These are phyloP conservation scores for Solidago caesia DNA, from an alignment of 129 eudicot genomes.

Conservation along the genomic window DNA sequence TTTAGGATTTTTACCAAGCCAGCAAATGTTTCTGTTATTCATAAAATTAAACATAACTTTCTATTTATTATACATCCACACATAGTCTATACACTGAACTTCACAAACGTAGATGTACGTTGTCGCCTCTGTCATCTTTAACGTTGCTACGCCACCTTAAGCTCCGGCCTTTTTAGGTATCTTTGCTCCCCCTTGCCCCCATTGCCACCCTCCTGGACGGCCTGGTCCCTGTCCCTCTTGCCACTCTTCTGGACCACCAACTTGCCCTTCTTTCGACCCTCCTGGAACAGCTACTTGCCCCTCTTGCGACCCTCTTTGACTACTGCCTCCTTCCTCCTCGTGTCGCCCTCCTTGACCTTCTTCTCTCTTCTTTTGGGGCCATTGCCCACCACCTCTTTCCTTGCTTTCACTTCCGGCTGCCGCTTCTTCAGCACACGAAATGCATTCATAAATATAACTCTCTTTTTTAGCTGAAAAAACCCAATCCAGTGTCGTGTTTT, in stretches of 20 bases:
- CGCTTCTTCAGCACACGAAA: conserved; percentile 63
- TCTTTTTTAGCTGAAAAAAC: conserved; percentile 38
- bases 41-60: not conserved
- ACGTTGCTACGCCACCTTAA: not conserved
- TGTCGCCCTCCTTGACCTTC: conserved; percentile 7
- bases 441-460: conserved; percentile 51
- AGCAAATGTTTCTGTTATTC: not conserved
- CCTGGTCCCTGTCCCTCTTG: conserved; percentile 2
- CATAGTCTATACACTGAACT: not conserved
- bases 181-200: conserved; percentile 13
- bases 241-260: conserved; percentile 21
- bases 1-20: too few relatives aligned
- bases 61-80: not conserved
- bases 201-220: conserved; percentile 8
- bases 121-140: too few relatives aligned
- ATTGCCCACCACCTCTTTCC: conserved; percentile 13
- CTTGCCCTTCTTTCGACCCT: conserved; percentile 16
- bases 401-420: conserved; percentile 16
- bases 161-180: not conserved
- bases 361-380: not conserved
- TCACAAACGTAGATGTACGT: not conserved
- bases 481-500: conserved; percentile 45
- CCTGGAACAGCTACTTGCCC: conserved; percentile 17
- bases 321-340: conserved; percentile 16
- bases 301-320: conserved; percentile 8